Evolutionary conservation across 2,329 filamentous ascomycete species (phyloP).

Genomic region (Cladosporium sp.): DNA sequence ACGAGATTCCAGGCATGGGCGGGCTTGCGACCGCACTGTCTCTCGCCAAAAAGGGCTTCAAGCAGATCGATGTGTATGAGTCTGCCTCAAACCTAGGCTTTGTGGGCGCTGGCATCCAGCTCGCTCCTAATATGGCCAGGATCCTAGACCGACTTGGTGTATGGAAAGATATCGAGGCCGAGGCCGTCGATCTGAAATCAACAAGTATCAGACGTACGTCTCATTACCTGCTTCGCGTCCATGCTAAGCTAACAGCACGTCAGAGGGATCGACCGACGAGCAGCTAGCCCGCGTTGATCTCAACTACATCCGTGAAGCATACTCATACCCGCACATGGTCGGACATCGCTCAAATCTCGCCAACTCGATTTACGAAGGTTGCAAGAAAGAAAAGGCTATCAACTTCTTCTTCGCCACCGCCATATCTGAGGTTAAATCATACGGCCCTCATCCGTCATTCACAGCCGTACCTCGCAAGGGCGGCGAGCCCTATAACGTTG

Average conservation of each 20-base stretch:
- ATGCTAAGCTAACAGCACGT: not conserved
- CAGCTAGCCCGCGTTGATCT: slow-evolving; percentile 68
- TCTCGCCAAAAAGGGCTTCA: slow-evolving; percentile 70
- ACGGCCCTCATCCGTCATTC: slow-evolving; percentile 54
- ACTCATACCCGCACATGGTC: slow-evolving; percentile 72
- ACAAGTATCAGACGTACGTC: slow-evolving; percentile 63
- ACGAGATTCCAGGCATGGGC: slow-evolving; percentile 59
- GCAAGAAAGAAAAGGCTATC: slow-evolving; percentile 56
- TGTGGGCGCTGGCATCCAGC: slow-evolving; percentile 77
- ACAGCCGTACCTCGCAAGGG: slow-evolving; percentile 50
- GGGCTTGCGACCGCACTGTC: slow-evolving; percentile 66
- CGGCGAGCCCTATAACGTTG: slow-evolving; percentile 46
- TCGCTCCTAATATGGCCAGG: slow-evolving; percentile 74
- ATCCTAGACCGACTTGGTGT: slow-evolving; percentile 68
- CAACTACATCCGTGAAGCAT: slow-evolving; percentile 59
- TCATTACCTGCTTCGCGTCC: not conserved
- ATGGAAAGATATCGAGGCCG: slow-evolving; percentile 63
- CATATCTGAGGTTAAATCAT: slow-evolving; percentile 52
- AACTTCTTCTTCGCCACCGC: slow-evolving; percentile 61
- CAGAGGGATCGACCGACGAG: slow-evolving; percentile 60
- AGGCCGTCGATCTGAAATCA: slow-evolving; percentile 63
- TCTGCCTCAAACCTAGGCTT: slow-evolving; percentile 68
- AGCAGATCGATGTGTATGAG: slow-evolving; percentile 67
- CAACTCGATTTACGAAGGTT: slow-evolving; percentile 45
- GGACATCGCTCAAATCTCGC: slow-evolving; percentile 60